These are phyloP conservation scores for Delitschia confertaspora DNA, from an alignment of 495 filamentous ascomycete genomes.

Conservation along the genomic window DNA sequence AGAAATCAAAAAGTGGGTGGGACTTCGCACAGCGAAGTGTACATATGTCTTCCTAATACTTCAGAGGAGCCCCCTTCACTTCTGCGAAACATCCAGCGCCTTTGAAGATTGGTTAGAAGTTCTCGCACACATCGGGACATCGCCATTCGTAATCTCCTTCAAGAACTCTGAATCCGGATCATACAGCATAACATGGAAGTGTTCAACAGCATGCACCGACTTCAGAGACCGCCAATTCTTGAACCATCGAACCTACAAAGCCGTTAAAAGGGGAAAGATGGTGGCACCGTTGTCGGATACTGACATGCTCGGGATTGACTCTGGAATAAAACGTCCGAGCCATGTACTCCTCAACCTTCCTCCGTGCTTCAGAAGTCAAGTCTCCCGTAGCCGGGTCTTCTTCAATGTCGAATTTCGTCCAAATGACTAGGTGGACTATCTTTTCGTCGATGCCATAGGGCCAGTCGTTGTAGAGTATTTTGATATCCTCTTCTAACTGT, in stretches of 20 bases:
- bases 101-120: not conserved
- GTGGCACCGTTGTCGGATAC: not conserved
- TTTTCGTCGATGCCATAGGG: conserved; percentile 69
- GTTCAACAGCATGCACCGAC: conserved; percentile 77
- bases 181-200: conserved; percentile 87
- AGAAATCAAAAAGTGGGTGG: no score
- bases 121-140: conserved; percentile 46
- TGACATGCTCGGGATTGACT: conserved; percentile 41
- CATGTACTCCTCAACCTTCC: conserved; percentile 61
- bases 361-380: conserved; percentile 52
- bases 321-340: conserved; percentile 47
- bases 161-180: conserved; percentile 62
- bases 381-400: conserved; percentile 56
- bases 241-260: conserved; percentile 67
- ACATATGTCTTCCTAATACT: no score
- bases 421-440: conserved; percentile 77
- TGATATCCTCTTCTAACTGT: conserved; percentile 51
- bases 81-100: not conserved
- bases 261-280: not conserved
- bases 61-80: no score
- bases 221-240: conserved; percentile 81
- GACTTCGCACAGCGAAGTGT: no score
- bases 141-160: conserved; percentile 61
- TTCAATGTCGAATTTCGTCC: conserved; percentile 80
- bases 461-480: conserved; percentile 81